A percentile compares a stretch with the other conserved stretches of the same genome.
phyloP scores from a whole-genome alignment of 805 yeast genomes.

The Saccharomycopsis sp. region DNA sequence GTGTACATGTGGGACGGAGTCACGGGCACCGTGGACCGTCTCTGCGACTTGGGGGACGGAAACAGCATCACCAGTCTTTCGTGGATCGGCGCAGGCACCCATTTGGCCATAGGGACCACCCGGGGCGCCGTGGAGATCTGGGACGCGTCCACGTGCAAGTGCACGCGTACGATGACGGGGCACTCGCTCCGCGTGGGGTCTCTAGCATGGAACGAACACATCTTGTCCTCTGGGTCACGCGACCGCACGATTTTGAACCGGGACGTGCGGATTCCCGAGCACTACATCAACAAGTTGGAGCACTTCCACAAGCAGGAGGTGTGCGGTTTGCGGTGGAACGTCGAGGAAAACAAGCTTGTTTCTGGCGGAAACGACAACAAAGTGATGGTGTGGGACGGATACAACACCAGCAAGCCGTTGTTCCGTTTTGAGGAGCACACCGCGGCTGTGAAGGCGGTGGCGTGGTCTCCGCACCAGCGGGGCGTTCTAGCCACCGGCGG shows the following conservation, averaged over 20 bases:
- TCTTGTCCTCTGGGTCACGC: slow-evolving; percentile 79
- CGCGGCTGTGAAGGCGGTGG: slow-evolving; percentile 94
- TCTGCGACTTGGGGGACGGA: slow-evolving; percentile 63
- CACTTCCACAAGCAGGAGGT: slow-evolving; percentile 82
- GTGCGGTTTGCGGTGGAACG: slow-evolving; percentile 93
- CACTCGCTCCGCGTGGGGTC: slow-evolving; percentile 81
- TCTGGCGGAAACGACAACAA: slow-evolving; percentile 94
- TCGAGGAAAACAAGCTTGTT: slow-evolving; percentile 84
- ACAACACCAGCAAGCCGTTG: slow-evolving; percentile 54
- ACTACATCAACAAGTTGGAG: slow-evolving; percentile 63
- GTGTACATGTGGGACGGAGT: slow-evolving; percentile 90
- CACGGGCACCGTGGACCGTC: slow-evolving; percentile 72
- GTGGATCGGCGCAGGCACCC: slow-evolving; percentile 95
- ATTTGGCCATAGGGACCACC: slow-evolving; percentile 85
- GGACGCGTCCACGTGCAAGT: slow-evolving; percentile 79
- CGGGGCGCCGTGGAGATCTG: slow-evolving; percentile 88
- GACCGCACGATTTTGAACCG: slow-evolving; percentile 81
- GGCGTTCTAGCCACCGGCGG: slow-evolving; percentile 95
- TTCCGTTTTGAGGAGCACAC: slow-evolving; percentile 73
- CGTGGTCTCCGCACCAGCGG: slow-evolving; percentile 97
- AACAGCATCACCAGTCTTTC: slow-evolving; percentile 77
- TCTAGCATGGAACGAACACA: slow-evolving; percentile 89
- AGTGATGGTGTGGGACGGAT: slow-evolving; percentile 82
- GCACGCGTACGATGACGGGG: slow-evolving; percentile 89
- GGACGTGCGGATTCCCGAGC: slow-evolving; percentile 85